These are phyloP conservation scores for Plasmodium gallinaceum DNA, from an alignment of 169 alveolate species.

Conservation along the genomic window DNA sequence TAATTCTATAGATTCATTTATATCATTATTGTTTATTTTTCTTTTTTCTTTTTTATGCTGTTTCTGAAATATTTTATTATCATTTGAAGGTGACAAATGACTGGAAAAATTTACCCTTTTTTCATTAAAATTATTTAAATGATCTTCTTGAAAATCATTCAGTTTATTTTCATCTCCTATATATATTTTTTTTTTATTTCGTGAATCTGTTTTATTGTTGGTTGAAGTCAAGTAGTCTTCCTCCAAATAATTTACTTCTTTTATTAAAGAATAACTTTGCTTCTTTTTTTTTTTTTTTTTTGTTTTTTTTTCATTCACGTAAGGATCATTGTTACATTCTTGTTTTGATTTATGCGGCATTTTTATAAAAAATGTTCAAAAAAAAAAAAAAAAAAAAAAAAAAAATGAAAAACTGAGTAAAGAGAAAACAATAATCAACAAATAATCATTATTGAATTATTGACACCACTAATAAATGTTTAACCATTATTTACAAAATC, in stretches of 20 bases:
- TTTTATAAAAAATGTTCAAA: neutral
- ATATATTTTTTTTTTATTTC: neutral
- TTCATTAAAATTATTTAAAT: neutral
- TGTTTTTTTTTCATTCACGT: neutral
- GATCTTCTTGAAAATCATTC: neutral
- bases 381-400: neutral
- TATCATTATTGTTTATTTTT: too few species aligned
- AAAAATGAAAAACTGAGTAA: neutral
- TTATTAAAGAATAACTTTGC: constrained; percentile 9
- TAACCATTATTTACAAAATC: too few species aligned
- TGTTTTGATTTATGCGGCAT: constrained; percentile 10
- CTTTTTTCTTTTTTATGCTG: too few species aligned
- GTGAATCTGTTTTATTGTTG: neutral
- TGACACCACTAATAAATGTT: too few species aligned
- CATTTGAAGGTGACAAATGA: too few species aligned
- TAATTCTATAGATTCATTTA: too few species aligned
- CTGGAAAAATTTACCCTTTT: neutral
- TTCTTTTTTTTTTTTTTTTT: constrained; percentile 53
- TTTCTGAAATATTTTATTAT: too few species aligned
- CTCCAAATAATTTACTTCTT: constrained; percentile 6
- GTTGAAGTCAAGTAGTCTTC: neutral
- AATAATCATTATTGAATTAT: too few species aligned
- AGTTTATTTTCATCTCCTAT: neutral
- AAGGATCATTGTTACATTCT: neutral
- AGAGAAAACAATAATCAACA: neutral